Evolutionary conservation across 2,329 filamentous ascomycete species (phyloP), one percentile per base, ranked within the genome.

Genomic region (Sordariomycetes sp.): DNA sequence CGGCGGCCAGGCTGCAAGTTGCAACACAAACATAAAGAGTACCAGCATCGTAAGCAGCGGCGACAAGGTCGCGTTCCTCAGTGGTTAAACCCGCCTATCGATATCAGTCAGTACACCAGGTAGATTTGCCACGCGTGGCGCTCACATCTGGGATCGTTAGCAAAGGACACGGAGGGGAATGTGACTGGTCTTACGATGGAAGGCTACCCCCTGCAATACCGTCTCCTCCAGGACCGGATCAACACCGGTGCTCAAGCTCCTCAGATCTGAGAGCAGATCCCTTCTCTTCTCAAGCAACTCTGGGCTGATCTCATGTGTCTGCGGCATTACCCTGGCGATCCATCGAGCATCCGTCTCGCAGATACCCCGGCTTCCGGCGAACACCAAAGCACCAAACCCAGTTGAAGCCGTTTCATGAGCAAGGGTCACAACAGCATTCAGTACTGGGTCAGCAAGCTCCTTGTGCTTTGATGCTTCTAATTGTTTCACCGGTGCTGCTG

Each of bases 1-100:
- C 83, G 11, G 82, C 83, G n/a, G 83, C 83, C 37, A 88, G 67
- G 49, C 81, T 86, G 46, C 82, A 86, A 2, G 83, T 88, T 24
- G 83, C 83, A 12, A 86, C 75, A 34, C 85, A 78, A 1, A 86
- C 74, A 43, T 80, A 79, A 14, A 87, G 51, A 5, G 71, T 62
- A 1, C 82, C 81, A 25, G 61, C 54, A 48, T 87, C 82, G 43
- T 86, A 87, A 10, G 81, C 81, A 23, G 67, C 68, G 3, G 82
- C 76, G 35, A 87, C 70, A 7, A 86, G 58, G 32, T 86, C 81
- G 32, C 82, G 70, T 51, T 88, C 83, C 55, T 88, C 83, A 1
- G 71, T 77, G 0, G 82, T 87, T 46, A 88, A 66, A 10, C 78
- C 78, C 30, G 77, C 77, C 61, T 78, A 40, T 24, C 18, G n/a